phyloP scores from a whole-genome alignment of 805 yeast species.

The Saccharomycopsis malanga region DNA sequence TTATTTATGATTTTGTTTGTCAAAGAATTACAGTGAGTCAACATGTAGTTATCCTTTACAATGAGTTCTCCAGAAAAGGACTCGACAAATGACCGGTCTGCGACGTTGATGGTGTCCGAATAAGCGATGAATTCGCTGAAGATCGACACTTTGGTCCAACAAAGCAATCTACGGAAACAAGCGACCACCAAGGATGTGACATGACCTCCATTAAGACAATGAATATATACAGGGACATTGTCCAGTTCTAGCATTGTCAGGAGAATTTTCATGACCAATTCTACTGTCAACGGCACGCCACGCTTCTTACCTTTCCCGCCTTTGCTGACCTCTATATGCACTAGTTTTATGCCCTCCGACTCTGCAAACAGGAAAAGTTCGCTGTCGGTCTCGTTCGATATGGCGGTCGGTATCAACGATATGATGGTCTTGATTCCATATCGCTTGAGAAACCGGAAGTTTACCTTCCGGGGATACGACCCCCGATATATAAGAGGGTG shows the following conservation, averaged over 20 bases:
- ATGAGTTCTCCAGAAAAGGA: conserved; percentile 60
- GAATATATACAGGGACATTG: conserved; percentile 59
- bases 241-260: conserved; percentile 53
- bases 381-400: conserved; percentile 47
- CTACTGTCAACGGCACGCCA: conserved; percentile 71
- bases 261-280: conserved; percentile 53
- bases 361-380: conserved; percentile 45
- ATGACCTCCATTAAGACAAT: conserved; percentile 86
- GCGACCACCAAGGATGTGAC: conserved; percentile 80
- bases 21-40: background rate
- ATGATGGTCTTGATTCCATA: conserved; percentile 64
- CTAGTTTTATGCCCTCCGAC: conserved; percentile 45
- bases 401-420: conserved; percentile 73
- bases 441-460: conserved; percentile 58
- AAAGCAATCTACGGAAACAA: conserved; percentile 71
- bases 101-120: conserved; percentile 69
- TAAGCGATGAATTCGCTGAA: conserved; percentile 77
- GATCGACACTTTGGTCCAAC: conserved; percentile 87
- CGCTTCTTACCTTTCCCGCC: conserved; percentile 64
- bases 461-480: conserved; percentile 75
- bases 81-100: conserved; percentile 80
- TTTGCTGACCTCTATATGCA: conserved; percentile 62
- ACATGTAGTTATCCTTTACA: conserved; percentile 2
- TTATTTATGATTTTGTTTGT: background rate
- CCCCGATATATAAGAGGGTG: conserved; percentile 74